Base-by-base conservation (phyloP, 768 basidiomycete genomes). In the Pulveroboletus sp. region DNA sequence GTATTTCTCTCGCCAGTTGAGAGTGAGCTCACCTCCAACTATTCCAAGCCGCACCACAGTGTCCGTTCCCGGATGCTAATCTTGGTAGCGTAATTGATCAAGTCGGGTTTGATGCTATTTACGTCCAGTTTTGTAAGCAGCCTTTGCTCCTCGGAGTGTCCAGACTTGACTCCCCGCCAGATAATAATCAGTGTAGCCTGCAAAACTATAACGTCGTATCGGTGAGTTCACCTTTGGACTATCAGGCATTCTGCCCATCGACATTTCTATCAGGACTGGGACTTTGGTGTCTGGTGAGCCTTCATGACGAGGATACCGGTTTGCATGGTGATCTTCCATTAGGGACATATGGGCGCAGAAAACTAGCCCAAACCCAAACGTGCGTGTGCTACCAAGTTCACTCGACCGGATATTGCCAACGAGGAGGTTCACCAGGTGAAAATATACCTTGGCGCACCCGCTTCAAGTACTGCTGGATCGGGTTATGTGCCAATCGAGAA, bases 51-150 rank as follows among this genome's bases (percentile, higher is more conserved):
- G 62, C 64, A 50, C 66, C 63, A 10, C 65, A 76, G 63, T 88
- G 86, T 57, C 81, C 83, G 5, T 89, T 77, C 69, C 84, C 86
- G 4, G 86, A 88, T 60, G 76, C 74, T 7, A 74, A 77, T 40
- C 67, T 88, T 7, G 77, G 81, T 9, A 71, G 71, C 8, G 81
- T 84, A 18, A 69, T 88, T 47, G 79, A 85, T 58, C 58, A 72
- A 1, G 84, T 79, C 10, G 73, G 63, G 5, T 89, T 88, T 55
- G 86, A 89, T 67, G 84, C 83, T 2, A 69, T 89, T 51, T 87
- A 85, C 59, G 84, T 87, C 32, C 86, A 86, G 62, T 84, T 87
- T 63, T 80, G 78, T 53, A 31, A 49, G 51, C 35, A 28, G 32
- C 26, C 28, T 17, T 21, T 39, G 43, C 24, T 44, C 47, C 27